Percentiles rank a stretch among this genome's conserved stretches.
Evolutionary conservation across 768 basidiomycete genomes (phyloP).

Genomic region (Rhizopogon rudus): DNA sequence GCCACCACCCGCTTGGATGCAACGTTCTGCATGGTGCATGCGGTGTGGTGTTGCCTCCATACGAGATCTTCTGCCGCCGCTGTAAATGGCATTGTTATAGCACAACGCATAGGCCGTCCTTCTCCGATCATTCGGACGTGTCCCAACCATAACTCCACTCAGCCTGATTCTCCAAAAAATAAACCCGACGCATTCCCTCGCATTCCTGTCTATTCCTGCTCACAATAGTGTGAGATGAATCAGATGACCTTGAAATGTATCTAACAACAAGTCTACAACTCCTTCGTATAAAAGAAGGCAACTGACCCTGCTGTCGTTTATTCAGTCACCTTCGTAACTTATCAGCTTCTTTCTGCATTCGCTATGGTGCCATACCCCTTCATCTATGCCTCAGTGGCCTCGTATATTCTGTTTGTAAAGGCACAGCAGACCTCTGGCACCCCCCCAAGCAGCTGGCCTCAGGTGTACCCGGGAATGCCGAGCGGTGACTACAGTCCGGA

Average conservation of each 20-base stretch:
- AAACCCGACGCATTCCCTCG: neutral
- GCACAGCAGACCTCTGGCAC: conserved; percentile 17
- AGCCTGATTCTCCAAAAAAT: neutral
- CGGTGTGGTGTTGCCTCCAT: too few species aligned
- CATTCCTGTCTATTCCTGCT: too few species aligned
- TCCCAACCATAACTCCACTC: neutral
- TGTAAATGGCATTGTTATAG: too few species aligned
- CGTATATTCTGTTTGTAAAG: conserved; percentile 4
- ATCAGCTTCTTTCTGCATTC: conserved; percentile 4
- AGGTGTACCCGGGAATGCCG: conserved; percentile 39
- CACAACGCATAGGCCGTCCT: too few species aligned
- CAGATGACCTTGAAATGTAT: neutral
- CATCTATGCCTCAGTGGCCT: neutral
- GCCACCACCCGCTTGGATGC: too few species aligned
- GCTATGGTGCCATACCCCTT: conserved; percentile 17
- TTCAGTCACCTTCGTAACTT: conserved; percentile 3
- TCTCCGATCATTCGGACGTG: neutral
- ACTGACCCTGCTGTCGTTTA: neutral
- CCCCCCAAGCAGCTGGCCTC: conserved; percentile 32
- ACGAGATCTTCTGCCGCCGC: too few species aligned
- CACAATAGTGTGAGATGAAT: conserved; percentile 11
- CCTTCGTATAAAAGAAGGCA: neutral
- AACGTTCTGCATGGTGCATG: too few species aligned
- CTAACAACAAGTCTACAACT: neutral
- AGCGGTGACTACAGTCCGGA: conserved; percentile 43